Evolutionary conservation across 2,329 filamentous ascomycete genomes (phyloP), one percentile per base, ranked within the genome.

Genomic region (Fusarium decemcellulare): DNA sequence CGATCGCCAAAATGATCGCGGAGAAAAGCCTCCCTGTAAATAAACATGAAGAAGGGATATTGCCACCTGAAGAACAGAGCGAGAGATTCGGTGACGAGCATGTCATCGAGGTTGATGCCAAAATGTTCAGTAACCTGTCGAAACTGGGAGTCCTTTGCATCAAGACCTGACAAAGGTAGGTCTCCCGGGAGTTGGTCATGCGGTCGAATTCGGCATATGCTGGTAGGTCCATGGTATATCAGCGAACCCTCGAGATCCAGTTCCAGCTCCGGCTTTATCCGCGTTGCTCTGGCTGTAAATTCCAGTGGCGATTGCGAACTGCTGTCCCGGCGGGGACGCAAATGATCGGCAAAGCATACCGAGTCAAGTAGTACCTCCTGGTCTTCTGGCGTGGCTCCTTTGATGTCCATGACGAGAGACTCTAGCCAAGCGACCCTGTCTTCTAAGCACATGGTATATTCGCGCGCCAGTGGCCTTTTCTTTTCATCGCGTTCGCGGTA

Each of bases 1-100:
- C 16, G 48, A 8, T 36, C 16, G 9, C 34, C 48, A 27, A 51
- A 51, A 37, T 51, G 48, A 29, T 37, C 48, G 14, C 48, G n/a
- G 4, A 51, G 48, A 12, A 51, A 51, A 16, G 48, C 30, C 23
- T 51, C 48, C 8, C 48, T 23, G 16, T 51, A 51, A 27, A 51
- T 51, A 16, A 51, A 51, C 48, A 51, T 51, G 48, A 51, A 51
- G 16, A 32, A 29, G 23, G 48, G 48, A 16, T 51, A 51, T 27
- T 51, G 48, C 48, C 48, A 51, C 23, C 30, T 23, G 15, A 51
- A 51, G 34, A 51, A 51, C 14, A 32, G 32, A 23, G 14, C 23
- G 16, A 51, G 48, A 15, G 48, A 16, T 16, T 15, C 14, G 23
- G 30, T 51, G 48, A 51, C 23, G 34, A 39, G 30, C 14, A 37